Conservation (phyloP, 2,329 filamentous ascomycete species). For the Ascochyta koolunga region DNA sequence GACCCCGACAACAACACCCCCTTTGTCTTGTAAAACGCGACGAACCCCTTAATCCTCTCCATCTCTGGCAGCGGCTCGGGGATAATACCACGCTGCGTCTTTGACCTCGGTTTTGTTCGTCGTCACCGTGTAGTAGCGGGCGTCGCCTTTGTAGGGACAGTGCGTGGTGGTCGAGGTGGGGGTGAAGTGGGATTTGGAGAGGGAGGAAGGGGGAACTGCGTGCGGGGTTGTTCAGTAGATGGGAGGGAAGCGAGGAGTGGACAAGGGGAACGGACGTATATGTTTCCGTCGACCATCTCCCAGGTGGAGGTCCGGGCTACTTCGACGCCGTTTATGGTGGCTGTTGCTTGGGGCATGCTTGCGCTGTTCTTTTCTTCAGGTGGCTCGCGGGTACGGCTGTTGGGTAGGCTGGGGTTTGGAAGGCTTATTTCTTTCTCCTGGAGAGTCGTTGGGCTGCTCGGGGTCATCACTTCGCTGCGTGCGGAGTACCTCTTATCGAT, state of each 20-base stretch:
- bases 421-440: no score
- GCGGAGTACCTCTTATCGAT: conserved; percentile 22
- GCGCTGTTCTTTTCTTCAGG: not conserved
- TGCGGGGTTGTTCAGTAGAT: conserved; percentile 2
- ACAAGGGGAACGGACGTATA: conserved; percentile 52
- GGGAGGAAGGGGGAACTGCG: conserved; percentile 51
- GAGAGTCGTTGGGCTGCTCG: not conserved
- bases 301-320: conserved; percentile 59
- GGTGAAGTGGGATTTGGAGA: conserved; percentile 52
- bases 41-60: conserved; percentile 59
- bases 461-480: conserved; percentile 2
- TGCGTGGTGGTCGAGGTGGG: conserved; percentile 56
- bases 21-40: conserved; percentile 63
- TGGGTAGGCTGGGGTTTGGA: not conserved
- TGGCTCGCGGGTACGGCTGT: not conserved
- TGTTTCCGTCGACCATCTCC: conserved; percentile 64
- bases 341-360: conserved; percentile 52
- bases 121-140: conserved; percentile 62
- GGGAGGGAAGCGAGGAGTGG: not conserved
- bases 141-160: conserved; percentile 65
- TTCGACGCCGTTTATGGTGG: conserved; percentile 56
- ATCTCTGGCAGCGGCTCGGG: conserved; percentile 58
- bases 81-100: conserved; percentile 67
- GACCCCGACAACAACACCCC: conserved; percentile 19
- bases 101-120: conserved; percentile 56